Percentiles rank a stretch among this genome's conserved stretches.
Evolutionary conservation across 2,329 filamentous ascomycete species (phyloP).

Genomic region (Nothomitra cinnamomea): DNA sequence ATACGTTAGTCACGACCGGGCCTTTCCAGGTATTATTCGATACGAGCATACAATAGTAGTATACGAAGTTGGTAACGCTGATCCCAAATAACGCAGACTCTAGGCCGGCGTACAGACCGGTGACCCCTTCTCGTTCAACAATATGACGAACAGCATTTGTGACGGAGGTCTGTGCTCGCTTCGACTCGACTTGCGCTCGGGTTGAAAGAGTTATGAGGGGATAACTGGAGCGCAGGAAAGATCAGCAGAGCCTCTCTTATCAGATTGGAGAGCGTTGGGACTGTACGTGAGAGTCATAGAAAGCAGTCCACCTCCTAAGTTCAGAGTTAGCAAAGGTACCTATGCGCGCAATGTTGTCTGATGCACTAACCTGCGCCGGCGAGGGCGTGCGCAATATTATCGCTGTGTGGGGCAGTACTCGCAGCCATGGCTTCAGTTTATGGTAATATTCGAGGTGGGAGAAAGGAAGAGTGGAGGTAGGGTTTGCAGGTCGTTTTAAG

Average conservation of each 20-base stretch:
- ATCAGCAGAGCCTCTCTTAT: neutral
- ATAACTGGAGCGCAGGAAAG: conserved; percentile 40
- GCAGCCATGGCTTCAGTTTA: conserved; percentile 29
- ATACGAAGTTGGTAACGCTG: conserved; percentile 97
- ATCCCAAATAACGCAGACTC: conserved; percentile 94
- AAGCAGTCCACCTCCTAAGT: conserved; percentile 53
- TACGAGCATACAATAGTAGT: conserved; percentile 66
- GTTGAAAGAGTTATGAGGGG: conserved; percentile 95
- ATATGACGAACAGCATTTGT: conserved; percentile 71
- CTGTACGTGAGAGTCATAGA: conserved; percentile 86
- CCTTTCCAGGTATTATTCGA: neutral
- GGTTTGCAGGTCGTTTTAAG: neutral
- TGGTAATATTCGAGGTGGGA: neutral
- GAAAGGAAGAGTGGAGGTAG: neutral
- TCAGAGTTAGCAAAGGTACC: neutral
- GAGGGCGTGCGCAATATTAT: conserved; percentile 92
- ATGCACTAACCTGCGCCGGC: conserved; percentile 52
- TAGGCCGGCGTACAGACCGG: conserved; percentile 80
- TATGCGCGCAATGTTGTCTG: too few relatives aligned
- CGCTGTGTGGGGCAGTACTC: conserved; percentile 62
- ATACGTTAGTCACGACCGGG: neutral
- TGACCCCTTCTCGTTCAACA: conserved; percentile 75
- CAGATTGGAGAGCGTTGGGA: neutral
- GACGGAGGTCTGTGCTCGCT: conserved; percentile 73
- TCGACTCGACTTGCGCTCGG: conserved; percentile 92